These are phyloP conservation scores for Hypoxylon subgilvum DNA, from an alignment of 495 filamentous ascomycete genomes.

Conservation along the genomic window DNA sequence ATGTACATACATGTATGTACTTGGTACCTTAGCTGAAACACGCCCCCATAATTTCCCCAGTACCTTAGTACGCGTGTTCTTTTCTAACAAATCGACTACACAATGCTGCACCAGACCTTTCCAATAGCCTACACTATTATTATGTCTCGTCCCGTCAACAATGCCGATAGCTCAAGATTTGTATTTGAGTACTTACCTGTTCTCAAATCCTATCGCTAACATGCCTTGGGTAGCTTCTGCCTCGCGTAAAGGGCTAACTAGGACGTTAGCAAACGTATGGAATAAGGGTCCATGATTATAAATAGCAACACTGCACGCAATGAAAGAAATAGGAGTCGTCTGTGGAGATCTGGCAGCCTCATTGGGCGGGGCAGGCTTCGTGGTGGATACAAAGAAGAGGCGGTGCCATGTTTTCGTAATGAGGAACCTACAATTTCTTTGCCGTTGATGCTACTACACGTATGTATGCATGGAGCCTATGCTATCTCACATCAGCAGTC, in stretches of 20 bases:
- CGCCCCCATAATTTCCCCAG: constrained; percentile 16
- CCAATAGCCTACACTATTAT: no score
- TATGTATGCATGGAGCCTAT: background rate
- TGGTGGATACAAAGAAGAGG: constrained; percentile 27
- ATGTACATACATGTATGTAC: background rate
- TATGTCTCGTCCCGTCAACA: no score
- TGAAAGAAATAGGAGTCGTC: constrained; percentile 23
- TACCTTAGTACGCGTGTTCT: constrained; percentile 28
- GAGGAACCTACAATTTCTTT: background rate
- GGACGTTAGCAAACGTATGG: no score
- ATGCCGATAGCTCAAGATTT: no score
- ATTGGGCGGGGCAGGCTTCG: constrained; percentile 11
- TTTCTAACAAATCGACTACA: no score
- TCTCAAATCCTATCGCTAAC: no score
- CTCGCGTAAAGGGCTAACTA: background rate
- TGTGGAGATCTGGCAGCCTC: constrained; percentile 31
- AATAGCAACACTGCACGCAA: no score
- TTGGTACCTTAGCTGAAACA: constrained; percentile 41
- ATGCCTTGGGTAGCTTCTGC: no score
- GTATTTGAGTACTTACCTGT: no score
- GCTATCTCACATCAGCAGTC: constrained; percentile 25
- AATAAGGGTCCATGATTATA: constrained; percentile 23
- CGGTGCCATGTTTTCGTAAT: constrained; percentile 12
- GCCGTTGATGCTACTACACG: constrained; percentile 4
- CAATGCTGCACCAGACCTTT: no score